Evolutionary conservation across 139 green algal species (phyloP).

Genomic region (Tetratostichococcus sp.): DNA sequence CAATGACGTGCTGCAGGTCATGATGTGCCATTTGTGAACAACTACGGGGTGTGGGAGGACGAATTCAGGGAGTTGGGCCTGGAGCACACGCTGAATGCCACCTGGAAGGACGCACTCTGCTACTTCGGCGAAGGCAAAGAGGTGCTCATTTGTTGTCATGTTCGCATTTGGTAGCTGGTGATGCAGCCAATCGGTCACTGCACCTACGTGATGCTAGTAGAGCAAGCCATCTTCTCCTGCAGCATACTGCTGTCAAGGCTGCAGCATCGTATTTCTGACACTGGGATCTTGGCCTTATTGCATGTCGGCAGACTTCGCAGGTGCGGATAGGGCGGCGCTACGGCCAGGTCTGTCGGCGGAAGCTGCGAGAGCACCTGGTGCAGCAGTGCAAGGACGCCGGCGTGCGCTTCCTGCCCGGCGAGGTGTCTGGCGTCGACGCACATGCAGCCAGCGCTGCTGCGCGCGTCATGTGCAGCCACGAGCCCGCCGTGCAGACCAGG

Average conservation of each 20-base stretch:
- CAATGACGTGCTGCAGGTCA: constrained; percentile 62
- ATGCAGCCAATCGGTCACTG: too few relatives aligned
- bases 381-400: constrained; percentile 29
- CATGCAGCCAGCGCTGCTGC: background rate
- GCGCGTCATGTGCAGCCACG: background rate
- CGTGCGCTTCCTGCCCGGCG: constrained; percentile 52
- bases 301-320: constrained; percentile 17
- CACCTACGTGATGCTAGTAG: too few relatives aligned
- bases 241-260: too few relatives aligned
- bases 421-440: constrained; percentile 41
- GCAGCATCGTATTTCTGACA: too few relatives aligned
- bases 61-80: constrained; percentile 72
- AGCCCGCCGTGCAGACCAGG: background rate
- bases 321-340: constrained; percentile 40
- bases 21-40: constrained; percentile 86
- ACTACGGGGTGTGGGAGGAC: constrained; percentile 90
- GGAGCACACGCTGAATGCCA: constrained; percentile 50
- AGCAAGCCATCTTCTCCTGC: too few relatives aligned
- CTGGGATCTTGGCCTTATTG: too few relatives aligned
- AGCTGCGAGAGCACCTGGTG: constrained; percentile 57
- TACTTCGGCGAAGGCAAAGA: constrained; percentile 51
- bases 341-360: constrained; percentile 42
- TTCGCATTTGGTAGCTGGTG: too few relatives aligned
- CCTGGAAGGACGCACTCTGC: constrained; percentile 58
- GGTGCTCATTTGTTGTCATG: background rate